Percentiles rank a stretch among this genome's conserved stretches.
Conservation (phyloP, 768 basidiomycete species). For the Roridomyces roridus region DNA sequence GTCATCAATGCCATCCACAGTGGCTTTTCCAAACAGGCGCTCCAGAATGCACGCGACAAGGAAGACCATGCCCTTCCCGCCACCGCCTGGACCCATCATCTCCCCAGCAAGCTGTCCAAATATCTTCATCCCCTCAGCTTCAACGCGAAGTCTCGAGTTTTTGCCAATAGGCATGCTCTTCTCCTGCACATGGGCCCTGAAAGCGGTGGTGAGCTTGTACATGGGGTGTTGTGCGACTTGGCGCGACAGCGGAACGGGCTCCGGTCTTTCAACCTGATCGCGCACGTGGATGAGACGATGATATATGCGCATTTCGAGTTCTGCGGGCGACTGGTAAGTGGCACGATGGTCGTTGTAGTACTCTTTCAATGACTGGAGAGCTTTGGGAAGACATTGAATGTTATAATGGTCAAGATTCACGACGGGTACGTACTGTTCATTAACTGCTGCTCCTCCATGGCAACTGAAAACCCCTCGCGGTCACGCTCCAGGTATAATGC, state of each 20-base stretch:
- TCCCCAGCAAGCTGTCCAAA: conserved; percentile 67
- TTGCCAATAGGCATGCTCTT: conserved; percentile 79
- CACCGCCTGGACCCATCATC: conserved; percentile 68
- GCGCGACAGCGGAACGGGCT: conserved; percentile 62
- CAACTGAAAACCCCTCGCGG: conserved; percentile 59
- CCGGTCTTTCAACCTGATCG: conserved; percentile 79
- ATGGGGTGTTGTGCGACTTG: conserved; percentile 74
- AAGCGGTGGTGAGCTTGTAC: conserved; percentile 81
- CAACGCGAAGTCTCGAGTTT: conserved; percentile 67
- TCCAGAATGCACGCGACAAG: conserved; percentile 90
- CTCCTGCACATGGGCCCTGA: conserved; percentile 80
- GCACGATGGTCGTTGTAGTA: conserved; percentile 87
- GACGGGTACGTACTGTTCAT: conserved; percentile 76
- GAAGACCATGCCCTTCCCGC: conserved; percentile 70
- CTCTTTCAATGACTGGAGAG: conserved; percentile 90
- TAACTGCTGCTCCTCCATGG: conserved; percentile 86
- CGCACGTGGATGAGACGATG: conserved; percentile 92
- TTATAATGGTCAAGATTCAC: not conserved
- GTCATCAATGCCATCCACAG: conserved; percentile 76
- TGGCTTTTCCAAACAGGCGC: conserved; percentile 81
- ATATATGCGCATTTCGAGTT: conserved; percentile 96
- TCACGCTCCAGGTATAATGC: conserved; percentile 74
- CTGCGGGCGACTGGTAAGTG: conserved; percentile 74
- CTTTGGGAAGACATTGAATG: conserved; percentile 44
- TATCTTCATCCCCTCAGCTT: conserved; percentile 68